Evolutionary conservation across 2,329 filamentous ascomycete genomes (phyloP), one percentile per base, ranked within the genome.

Genomic region (Sporothrix luriei): DNA sequence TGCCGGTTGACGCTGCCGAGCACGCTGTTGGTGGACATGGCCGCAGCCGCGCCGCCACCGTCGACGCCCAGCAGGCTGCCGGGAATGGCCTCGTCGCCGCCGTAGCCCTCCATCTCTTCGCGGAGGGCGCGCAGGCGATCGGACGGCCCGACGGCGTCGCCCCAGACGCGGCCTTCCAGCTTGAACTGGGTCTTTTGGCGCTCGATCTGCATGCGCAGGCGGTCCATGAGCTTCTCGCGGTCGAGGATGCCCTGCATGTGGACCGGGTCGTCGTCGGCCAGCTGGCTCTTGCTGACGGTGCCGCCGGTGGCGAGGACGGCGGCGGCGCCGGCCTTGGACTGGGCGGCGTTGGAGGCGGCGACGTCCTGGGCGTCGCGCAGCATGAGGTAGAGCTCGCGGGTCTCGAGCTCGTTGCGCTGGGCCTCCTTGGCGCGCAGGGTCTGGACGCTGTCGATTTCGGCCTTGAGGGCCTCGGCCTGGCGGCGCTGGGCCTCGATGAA

Each of bases 151-250:
- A 91, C 85, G 67, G 86, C 83, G 72, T 96, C 91, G 72, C 90
- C 90, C 91, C 94, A 97, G 10, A 93, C 89, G 78, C 92, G 92
- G 74, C 95, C 95, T 80, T 98, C 95, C 43, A 99, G 87, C 80
- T 97, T 97, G 80, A 93, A 97, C 78, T 98, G 94, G 0, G 95
- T 98, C 86, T 98, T 98, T 73, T 97, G 94, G 73, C 95, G 86
- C 82, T 98, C 94, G 54, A 99, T 88, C 80, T 98, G 95, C 84
- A 92, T 96, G 79, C 97, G 94, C 70, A 99, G 85, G 68, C 94
- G 90, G 77, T 93, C 92, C 91, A 99, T 96, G 74, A 99, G 88
- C 76, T 87, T 89, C 76, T 97, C 92, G 33, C 95, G 91, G 78
- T 98, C 94, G 73, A 99, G 84, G 72, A 99, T 98, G 72, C 95